phyloP scores from a whole-genome alignment of 352 stramenopile species.

The Pythium sukuiense region DNA sequence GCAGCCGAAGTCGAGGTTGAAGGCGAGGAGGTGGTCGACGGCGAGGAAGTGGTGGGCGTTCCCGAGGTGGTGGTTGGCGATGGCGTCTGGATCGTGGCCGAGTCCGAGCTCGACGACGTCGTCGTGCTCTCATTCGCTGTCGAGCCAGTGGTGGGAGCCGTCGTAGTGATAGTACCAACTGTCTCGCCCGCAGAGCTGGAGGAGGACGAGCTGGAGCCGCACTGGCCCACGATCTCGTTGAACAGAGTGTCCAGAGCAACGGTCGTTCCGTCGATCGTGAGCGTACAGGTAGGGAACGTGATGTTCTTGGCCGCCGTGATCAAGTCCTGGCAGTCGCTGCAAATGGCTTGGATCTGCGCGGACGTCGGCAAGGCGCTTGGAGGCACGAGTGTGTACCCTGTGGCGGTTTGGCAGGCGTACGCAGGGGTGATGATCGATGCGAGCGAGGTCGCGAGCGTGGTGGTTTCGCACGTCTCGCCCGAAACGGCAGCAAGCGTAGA shows the following conservation, averaged over 20 bases:
- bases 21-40: neutral
- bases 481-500: neutral
- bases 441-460: constrained; percentile 16
- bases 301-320: constrained; percentile 10
- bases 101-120: neutral
- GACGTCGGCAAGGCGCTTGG: constrained; percentile 21
- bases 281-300: constrained; percentile 19
- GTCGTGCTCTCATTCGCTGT: neutral
- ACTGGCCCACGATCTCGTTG: constrained; percentile 14
- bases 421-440: constrained; percentile 8
- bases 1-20: neutral
- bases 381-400: constrained; percentile 28
- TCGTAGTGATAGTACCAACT: no score
- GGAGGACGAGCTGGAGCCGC: neutral
- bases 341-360: constrained; percentile 25
- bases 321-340: constrained; percentile 18
- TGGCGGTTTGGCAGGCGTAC: constrained; percentile 22
- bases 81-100: neutral
- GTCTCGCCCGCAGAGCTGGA: neutral
- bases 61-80: constrained; percentile 2
- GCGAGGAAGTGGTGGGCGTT: neutral
- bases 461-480: constrained; percentile 17
- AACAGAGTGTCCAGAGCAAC: constrained; percentile 14
- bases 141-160: no score
- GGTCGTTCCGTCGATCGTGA: constrained; percentile 5